Evolutionary conservation across 1,284 basidiomycete genomes (phyloP), one percentile per base, ranked within the genome.

Genomic region (Leccinum subfulvum): DNA sequence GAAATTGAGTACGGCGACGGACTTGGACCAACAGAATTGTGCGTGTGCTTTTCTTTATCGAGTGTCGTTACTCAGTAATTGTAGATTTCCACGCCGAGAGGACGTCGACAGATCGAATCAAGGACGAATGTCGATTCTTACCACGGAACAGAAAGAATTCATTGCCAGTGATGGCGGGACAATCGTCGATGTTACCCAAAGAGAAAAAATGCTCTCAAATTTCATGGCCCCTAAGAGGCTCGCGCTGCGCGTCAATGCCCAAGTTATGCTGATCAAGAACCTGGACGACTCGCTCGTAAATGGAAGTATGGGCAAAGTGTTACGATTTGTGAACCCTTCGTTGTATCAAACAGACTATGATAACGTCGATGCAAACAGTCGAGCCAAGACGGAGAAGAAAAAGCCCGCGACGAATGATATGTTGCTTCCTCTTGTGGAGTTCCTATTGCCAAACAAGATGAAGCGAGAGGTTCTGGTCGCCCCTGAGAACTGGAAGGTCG

Each of bases 71-170:
- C 28, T 55, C 59, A 51, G 56, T 35, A 56, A 26, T 65, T 80
- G 79, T 68, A 89, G 88, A 56, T 94, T 89, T 76, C 95, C 97
- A 10, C 85, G 88, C 3, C 87, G 97, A 57, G 87, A 94, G 53
- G 92, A 98, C 64, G 96, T 97, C 18, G 91, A 95, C 49, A 75
- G 76, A 23, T 86, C 94, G 6, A 98, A 98, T 76, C 71, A 71
- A 16, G 72, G 73, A 3, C 88, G 94, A 18, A 83, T 97, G 66
- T 69, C 66, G 10, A 71, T 69, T 5, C 76, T 87, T n/a, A 37
- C 68, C 0, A 78, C 82, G 0, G 75, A 85, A 13, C 71, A 79
- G 59, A 77, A 79, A 61, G 65, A 65, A 2, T 92, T 80, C 71
- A 35, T 54, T 2, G 80, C 89, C 0, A 63, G 68, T 0, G 91